Percentiles rank a stretch among this genome's conserved stretches.
Evolutionary conservation across 2,329 filamentous ascomycete species (phyloP).

Genomic region (Cucurbitaria berberidis): DNA sequence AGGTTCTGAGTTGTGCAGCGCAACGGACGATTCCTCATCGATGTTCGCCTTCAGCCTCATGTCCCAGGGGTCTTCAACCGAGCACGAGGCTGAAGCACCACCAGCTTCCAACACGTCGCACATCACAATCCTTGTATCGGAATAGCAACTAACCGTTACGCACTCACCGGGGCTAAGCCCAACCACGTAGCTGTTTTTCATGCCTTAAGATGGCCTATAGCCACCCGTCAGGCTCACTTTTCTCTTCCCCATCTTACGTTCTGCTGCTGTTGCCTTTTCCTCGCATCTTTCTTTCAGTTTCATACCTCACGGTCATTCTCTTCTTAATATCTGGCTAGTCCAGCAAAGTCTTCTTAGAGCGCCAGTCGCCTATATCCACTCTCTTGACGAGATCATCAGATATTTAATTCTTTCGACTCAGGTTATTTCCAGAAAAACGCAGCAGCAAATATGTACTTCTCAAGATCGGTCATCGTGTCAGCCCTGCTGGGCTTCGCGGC

Average conservation of each 20-base stretch:
- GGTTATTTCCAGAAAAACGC: slow-evolving; percentile 4
- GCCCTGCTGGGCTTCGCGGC: slow-evolving; percentile 39
- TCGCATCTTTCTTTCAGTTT: slow-evolving; percentile 41
- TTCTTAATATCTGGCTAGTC: slow-evolving; percentile 49
- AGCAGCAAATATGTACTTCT: slow-evolving; percentile 43
- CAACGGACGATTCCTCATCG: background rate
- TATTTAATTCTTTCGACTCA: slow-evolving; percentile 36
- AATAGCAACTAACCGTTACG: slow-evolving; percentile 37
- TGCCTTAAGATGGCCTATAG: slow-evolving; percentile 48
- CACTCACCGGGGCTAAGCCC: slow-evolving; percentile 30
- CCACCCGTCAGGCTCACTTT: slow-evolving; percentile 43
- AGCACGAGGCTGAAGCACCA: slow-evolving; percentile 45
- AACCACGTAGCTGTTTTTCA: slow-evolving; percentile 33
- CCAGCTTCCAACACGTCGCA: slow-evolving; percentile 47
- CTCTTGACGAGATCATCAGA: slow-evolving; percentile 28
- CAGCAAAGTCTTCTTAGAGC: slow-evolving; percentile 41
- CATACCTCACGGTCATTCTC: slow-evolving; percentile 30
- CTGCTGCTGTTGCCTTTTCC: slow-evolving; percentile 35
- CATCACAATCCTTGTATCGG: slow-evolving; percentile 40
- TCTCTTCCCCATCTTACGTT: slow-evolving; percentile 38
- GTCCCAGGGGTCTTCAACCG: slow-evolving; percentile 27
- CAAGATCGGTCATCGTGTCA: slow-evolving; percentile 38
- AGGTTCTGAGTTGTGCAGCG: background rate
- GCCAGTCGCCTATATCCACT: slow-evolving; percentile 46
- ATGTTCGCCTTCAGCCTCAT: slow-evolving; percentile 20